phyloP scores from a whole-genome alignment of 306 rosid genomes.

The Pyrus bretschneideri region DNA sequence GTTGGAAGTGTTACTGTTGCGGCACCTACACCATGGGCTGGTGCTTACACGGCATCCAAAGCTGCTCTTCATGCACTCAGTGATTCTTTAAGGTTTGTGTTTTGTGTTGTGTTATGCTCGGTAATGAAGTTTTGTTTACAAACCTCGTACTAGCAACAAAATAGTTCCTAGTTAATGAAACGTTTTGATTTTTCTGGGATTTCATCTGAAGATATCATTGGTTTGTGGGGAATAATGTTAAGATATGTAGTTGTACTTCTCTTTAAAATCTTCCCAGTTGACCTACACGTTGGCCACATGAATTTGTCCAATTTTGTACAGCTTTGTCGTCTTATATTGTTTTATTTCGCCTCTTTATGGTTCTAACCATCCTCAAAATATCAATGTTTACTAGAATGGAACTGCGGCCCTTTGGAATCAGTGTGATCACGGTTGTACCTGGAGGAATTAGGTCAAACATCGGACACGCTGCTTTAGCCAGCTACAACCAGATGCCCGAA shows the following conservation, averaged over 20 bases:
- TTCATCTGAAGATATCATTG: neutral
- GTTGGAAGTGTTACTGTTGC: conserved; percentile 63
- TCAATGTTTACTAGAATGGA: conserved; percentile 42
- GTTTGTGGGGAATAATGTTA: neutral
- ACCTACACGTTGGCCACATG: no score
- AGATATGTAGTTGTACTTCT: neutral
- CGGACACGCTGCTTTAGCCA: conserved; percentile 43
- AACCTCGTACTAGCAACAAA: no score
- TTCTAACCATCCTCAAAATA: neutral
- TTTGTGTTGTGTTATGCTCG: neutral
- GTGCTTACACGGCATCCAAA: conserved; percentile 69
- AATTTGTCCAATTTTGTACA: no score
- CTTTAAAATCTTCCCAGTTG: neutral
- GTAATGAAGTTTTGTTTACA: no score
- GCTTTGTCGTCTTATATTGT: neutral
- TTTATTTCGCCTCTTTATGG: neutral
- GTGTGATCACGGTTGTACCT: conserved; percentile 75
- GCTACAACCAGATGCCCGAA: conserved; percentile 63
- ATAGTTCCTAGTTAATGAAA: no score
- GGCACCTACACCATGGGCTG: conserved; percentile 80
- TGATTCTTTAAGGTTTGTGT: conserved; percentile 66
- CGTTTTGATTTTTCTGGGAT: no score
- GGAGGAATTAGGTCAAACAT: conserved; percentile 76
- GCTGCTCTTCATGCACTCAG: conserved; percentile 76
- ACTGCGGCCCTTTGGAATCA: conserved; percentile 65